Conservation (phyloP, 192 early-diverging fungal species). For the Mortierella antarctica region DNA sequence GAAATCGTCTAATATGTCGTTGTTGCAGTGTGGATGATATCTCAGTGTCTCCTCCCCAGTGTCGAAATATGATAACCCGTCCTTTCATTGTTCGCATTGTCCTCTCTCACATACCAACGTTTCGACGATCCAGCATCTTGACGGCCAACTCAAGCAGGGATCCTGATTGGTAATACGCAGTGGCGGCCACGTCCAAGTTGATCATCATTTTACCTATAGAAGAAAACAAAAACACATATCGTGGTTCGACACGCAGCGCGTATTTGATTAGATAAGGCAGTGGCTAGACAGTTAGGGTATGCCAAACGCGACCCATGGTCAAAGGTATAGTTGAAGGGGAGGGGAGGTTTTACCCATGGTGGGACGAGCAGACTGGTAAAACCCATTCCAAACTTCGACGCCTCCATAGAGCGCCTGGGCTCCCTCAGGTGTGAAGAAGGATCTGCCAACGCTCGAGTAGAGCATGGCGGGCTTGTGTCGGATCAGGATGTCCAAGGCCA, state of each 20-base stretch:
- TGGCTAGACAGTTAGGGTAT: neutral
- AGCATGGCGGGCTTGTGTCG: slow-evolving; percentile 83
- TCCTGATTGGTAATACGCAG: slow-evolving; percentile 74
- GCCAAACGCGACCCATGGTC: neutral
- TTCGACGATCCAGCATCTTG: slow-evolving; percentile 69
- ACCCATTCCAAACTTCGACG: slow-evolving; percentile 93
- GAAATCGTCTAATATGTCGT: slow-evolving; percentile 51
- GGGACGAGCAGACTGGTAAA: slow-evolving; percentile 89
- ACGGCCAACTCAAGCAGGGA: slow-evolving; percentile 77
- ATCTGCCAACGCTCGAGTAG: slow-evolving; percentile 85
- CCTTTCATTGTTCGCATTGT: neutral
- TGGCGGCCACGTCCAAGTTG: slow-evolving; percentile 78
- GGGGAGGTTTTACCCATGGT: slow-evolving; percentile 61
- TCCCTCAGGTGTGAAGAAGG: slow-evolving; percentile 88
- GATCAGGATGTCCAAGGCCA: slow-evolving; percentile 84
- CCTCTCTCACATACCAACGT: slow-evolving; percentile 11
- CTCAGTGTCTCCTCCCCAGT: neutral
- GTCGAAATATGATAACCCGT: neutral
- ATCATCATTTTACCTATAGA: slow-evolving; percentile 68
- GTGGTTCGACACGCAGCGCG: neutral
- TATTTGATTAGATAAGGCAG: neutral
- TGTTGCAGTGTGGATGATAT: neutral
- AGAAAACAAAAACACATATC: neutral
- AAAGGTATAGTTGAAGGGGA: neutral
- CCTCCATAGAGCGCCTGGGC: slow-evolving; percentile 68